Conservation (phyloP, 306 rosid species). For the Vigna angularis region DNA sequence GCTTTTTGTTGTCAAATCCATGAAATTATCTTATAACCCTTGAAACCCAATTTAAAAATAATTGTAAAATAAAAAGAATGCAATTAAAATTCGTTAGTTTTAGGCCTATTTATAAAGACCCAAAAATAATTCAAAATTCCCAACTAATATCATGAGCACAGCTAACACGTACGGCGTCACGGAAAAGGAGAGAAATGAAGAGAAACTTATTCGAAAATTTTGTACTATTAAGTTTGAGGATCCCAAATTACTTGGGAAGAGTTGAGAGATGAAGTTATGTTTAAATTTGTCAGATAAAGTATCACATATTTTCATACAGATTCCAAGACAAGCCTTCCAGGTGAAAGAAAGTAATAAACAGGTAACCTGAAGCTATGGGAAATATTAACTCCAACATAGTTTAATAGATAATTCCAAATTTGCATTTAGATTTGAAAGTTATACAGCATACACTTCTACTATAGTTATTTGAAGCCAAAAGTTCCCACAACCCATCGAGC, state of each 20-base stretch:
- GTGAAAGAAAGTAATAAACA: slow-evolving; percentile 48
- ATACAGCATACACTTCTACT: slow-evolving; percentile 62
- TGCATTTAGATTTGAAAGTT: slow-evolving; percentile 60
- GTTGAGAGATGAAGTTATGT: slow-evolving; percentile 33
- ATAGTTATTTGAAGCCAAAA: slow-evolving; percentile 53
- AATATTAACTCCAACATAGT: slow-evolving; percentile 51
- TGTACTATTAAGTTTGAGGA: slow-evolving; percentile 15
- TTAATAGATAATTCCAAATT: slow-evolving; percentile 60
- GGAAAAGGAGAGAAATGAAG: not conserved
- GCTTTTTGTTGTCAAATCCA: no score
- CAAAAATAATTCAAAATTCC: not conserved
- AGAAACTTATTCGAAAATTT: slow-evolving; percentile 7
- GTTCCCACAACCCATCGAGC: slow-evolving; percentile 44
- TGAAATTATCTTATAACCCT: no score
- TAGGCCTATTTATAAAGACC: not conserved
- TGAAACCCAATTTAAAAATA: no score
- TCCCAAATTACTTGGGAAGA: slow-evolving; percentile 14
- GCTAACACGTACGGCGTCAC: not conserved
- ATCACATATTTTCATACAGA: slow-evolving; percentile 55
- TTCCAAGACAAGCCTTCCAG: slow-evolving; percentile 51
- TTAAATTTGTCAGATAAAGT: slow-evolving; percentile 34
- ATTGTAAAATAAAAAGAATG: not conserved
- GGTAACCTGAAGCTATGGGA: slow-evolving; percentile 53
- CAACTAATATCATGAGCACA: not conserved
- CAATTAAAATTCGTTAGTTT: not conserved